Conservation (phyloP, 768 basidiomycete genomes). For the Cystofilobasidium bisporidii region DNA sequence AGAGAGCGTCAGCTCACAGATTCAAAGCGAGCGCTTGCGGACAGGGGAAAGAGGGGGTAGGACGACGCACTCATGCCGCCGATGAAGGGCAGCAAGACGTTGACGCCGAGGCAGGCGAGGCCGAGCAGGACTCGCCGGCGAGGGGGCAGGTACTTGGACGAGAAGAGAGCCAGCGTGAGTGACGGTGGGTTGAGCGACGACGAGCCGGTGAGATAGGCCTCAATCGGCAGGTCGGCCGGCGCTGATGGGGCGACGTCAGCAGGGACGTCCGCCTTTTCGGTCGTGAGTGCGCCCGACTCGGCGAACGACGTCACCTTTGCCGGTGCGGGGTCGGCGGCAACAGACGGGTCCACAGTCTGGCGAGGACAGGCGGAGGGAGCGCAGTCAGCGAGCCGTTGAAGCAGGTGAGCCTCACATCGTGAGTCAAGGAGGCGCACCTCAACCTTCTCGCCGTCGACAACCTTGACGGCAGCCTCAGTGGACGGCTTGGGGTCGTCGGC, state of each 20-base stretch:
- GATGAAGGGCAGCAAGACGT: slow-evolving; percentile 28
- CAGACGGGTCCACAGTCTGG: slow-evolving; percentile 9
- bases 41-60: neutral
- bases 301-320: neutral
- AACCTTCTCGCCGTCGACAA: neutral
- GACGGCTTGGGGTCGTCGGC: neutral
- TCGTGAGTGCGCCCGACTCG: neutral
- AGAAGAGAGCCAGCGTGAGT: slow-evolving; percentile 28
- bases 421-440: slow-evolving; percentile 5
- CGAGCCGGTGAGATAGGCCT: slow-evolving; percentile 15
- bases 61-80: slow-evolving; percentile 23
- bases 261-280: neutral
- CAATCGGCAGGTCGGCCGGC: slow-evolving; percentile 22
- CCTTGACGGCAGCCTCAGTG: neutral
- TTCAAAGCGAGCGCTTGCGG: too few species aligned
- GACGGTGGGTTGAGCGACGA: slow-evolving; percentile 22
- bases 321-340: slow-evolving; percentile 2
- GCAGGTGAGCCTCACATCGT: too few species aligned
- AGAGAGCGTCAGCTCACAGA: neutral
- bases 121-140: slow-evolving; percentile 24
- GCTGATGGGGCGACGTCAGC: neutral
- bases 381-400: too few species aligned
- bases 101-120: slow-evolving; percentile 27
- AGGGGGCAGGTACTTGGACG: slow-evolving; percentile 25
- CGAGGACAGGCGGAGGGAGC: neutral